Evolutionary conservation across 164 flowering plant genomes (phyloP).

Genomic region (Stephania yunnanensis): DNA sequence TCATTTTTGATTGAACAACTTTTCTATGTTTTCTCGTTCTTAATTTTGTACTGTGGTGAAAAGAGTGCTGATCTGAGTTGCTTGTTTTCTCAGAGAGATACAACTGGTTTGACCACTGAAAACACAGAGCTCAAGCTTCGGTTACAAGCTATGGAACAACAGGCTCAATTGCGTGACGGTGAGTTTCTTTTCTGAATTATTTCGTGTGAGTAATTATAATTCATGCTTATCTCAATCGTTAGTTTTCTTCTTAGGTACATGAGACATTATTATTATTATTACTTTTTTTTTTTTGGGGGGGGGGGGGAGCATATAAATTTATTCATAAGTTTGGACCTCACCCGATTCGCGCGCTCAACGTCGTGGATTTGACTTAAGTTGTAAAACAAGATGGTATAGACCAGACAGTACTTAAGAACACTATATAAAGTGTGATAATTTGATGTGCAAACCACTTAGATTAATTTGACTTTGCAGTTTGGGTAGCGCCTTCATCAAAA

Average conservation of each 20-base stretch:
- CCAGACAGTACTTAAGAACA: no score
- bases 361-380: no score
- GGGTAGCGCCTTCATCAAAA: no score
- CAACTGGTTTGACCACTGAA: constrained; percentile 65
- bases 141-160: constrained; percentile 95
- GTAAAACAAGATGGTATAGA: no score
- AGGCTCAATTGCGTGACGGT: constrained; percentile 96
- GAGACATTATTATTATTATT: neutral
- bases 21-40: neutral
- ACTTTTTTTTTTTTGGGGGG: no score
- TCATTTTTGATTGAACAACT: no score
- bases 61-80: neutral
- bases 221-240: neutral
- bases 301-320: no score
- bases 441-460: no score
- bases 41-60: neutral
- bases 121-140: constrained; percentile 92
- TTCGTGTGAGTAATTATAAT: neutral
- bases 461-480: no score
- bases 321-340: no score
- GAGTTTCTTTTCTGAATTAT: constrained; percentile 14
- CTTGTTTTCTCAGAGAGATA: constrained; percentile 62
- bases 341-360: no score
- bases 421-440: no score
- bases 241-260: neutral